These are phyloP conservation scores for Colletotrichum scovillei DNA, from an alignment of 2,329 filamentous ascomycete species.

Conservation along the genomic window DNA sequence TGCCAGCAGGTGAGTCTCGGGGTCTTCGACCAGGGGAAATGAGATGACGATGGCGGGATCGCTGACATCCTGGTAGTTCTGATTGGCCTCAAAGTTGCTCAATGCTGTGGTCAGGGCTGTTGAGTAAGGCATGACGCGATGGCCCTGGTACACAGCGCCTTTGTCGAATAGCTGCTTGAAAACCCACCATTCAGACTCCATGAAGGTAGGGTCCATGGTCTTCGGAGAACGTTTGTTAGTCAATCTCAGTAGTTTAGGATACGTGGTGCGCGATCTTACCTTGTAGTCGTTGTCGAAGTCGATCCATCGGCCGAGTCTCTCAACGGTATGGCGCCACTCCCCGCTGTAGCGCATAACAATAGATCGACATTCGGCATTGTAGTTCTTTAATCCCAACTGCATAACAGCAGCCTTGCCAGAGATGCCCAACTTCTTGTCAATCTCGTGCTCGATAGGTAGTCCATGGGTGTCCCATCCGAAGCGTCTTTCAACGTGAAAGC, in stretches of 20 bases:
- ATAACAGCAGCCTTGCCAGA: conserved; percentile 88
- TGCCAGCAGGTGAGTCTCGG: conserved; percentile 79
- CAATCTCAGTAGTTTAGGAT: background rate
- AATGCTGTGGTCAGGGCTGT: conserved; percentile 65
- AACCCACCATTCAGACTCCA: conserved; percentile 97
- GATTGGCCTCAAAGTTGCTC: conserved; percentile 89
- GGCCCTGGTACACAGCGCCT: conserved; percentile 87
- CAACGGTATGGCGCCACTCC: conserved; percentile 91
- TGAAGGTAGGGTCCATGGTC: conserved; percentile 95
- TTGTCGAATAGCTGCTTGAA: conserved; percentile 95
- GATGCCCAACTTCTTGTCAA: conserved; percentile 94
- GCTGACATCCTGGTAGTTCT: conserved; percentile 94
- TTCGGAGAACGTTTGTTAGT: conserved; percentile 45
- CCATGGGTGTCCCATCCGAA: conserved; percentile 98
- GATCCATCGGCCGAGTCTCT: conserved; percentile 92
- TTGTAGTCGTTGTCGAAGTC: conserved; percentile 99
- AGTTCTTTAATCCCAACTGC: conserved; percentile 86
- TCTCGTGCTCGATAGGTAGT: conserved; percentile 95
- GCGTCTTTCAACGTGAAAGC: conserved; percentile 88
- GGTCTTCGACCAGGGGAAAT: conserved; percentile 84
- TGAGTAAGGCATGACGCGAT: conserved; percentile 95
- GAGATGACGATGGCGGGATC: conserved; percentile 91
- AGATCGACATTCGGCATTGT: conserved; percentile 90
- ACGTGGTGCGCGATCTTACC: conserved; percentile 52
- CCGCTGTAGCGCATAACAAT: conserved; percentile 92